phyloP scores from a whole-genome alignment of 441 rosid genomes.

The Populus hybrid region DNA sequence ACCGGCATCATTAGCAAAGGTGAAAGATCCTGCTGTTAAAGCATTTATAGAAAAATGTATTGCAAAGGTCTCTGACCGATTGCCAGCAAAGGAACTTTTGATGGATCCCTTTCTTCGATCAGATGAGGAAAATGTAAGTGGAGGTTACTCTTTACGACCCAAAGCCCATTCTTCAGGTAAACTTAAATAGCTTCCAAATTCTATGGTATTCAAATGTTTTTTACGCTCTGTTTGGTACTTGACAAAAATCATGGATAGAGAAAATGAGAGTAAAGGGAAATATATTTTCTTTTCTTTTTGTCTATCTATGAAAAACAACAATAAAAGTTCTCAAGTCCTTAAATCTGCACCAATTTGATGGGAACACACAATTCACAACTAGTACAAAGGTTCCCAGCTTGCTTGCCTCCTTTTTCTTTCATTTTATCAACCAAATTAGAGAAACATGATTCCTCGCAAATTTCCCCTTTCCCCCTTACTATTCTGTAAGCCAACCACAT shows the following conservation, averaged over 20 bases:
- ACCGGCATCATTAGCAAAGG: slow-evolving; percentile 84
- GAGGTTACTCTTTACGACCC: slow-evolving; percentile 28
- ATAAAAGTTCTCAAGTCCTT: background rate
- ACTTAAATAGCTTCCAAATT: slow-evolving; percentile 2
- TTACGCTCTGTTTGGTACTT: background rate
- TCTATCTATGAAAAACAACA: background rate
- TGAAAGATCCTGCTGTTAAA: slow-evolving; percentile 56
- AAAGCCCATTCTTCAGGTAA: slow-evolving; percentile 37
- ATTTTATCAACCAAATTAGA: background rate
- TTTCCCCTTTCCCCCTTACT: background rate
- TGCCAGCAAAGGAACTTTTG: slow-evolving; percentile 76
- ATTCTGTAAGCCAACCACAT: background rate
- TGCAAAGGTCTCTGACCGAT: slow-evolving; percentile 64
- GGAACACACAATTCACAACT: background rate
- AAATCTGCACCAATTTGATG: background rate
- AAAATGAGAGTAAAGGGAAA: background rate
- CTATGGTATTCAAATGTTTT: slow-evolving; percentile 7
- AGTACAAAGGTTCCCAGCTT: background rate
- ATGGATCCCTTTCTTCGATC: slow-evolving; percentile 76
- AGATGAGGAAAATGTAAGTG: slow-evolving; percentile 46
- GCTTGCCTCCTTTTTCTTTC: background rate
- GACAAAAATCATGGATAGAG: background rate
- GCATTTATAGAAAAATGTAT: slow-evolving; percentile 86
- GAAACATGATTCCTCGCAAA: background rate
- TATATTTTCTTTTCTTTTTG: background rate